Percentiles rank a stretch among this genome's conserved stretches.
phyloP scores from a whole-genome alignment of 2,329 filamentous ascomycete species.

The Fusarium domesticum region DNA sequence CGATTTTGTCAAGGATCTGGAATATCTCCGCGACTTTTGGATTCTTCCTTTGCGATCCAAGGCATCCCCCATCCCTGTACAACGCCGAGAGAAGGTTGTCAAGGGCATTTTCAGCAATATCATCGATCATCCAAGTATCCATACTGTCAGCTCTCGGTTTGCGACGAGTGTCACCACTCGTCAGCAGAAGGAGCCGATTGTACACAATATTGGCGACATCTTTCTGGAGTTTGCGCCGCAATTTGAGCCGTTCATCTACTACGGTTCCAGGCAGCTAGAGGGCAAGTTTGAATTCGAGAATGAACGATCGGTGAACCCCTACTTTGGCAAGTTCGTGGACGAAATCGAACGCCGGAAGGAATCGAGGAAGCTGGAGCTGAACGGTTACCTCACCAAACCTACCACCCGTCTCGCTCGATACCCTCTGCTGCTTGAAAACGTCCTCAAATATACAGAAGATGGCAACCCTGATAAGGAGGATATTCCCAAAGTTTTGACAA shows the following conservation, averaged over 20 bases:
- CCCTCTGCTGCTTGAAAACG: conserved; percentile 84
- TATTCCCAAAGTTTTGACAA: conserved; percentile 80
- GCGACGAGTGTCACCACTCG: conserved; percentile 84
- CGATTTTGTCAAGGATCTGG: conserved; percentile 97
- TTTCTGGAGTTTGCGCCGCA: conserved; percentile 89
- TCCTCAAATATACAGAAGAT: conserved; percentile 86
- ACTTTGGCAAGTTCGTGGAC: conserved; percentile 88
- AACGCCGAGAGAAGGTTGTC: conserved; percentile 85
- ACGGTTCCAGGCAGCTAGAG: conserved; percentile 92
- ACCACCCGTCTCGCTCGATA: conserved; percentile 94
- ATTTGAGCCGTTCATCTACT: conserved; percentile 94
- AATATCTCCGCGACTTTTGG: conserved; percentile 98
- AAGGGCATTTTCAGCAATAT: conserved; percentile 95
- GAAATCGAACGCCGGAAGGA: conserved; percentile 95
- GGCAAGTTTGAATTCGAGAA: conserved; percentile 98
- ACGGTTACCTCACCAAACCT: conserved; percentile 96
- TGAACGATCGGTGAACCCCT: conserved; percentile 80
- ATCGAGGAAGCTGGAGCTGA: conserved; percentile 92
- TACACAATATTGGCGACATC: conserved; percentile 87
- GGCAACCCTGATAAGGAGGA: conserved; percentile 88
- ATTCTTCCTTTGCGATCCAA: conserved; percentile 84
- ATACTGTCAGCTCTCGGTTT: conserved; percentile 84
- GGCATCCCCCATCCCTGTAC: conserved; percentile 82
- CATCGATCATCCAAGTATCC: conserved; percentile 76
- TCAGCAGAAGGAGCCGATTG: conserved; percentile 87